Evolutionary conservation across 2,329 filamentous ascomycete species (phyloP), one percentile per base, ranked within the genome.

Genomic region (Xylaria sp.): DNA sequence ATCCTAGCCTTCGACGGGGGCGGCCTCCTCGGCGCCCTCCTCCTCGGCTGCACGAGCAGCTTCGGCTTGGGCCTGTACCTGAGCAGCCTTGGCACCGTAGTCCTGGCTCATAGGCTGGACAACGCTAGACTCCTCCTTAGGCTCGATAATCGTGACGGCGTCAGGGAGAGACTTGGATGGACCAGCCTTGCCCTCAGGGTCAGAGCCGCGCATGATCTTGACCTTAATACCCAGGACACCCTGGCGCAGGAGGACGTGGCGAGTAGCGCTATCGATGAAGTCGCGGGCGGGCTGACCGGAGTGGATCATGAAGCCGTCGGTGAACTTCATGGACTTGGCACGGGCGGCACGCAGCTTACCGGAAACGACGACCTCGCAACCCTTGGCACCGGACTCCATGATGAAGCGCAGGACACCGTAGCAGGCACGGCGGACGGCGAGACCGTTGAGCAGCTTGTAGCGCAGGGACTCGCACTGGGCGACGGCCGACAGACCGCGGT

Each of bases 251-350:
- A 99, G 93, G 76, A 99, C 95, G 92, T 99, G 95, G 76, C 95
- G 95, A 78, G 95, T 98, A 75, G 96, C 96, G 77, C 85, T 87
- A 87, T 99, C 95, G 81, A 99, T 99, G 87, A 99, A 99, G 85
- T 99, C 95, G 85, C 96, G 94, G 78, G 94, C 95, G 78, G 95
- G 95, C 83, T 99, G 95, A 85, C 95, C 95, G 77, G 95, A 99
- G 92, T 99, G 95, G 85, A 99, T 99, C 95, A 99, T 99, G 92
- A 99, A 99, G 81, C 95, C 95, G 83, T 99, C 93, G 83, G 95
- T 99, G 90, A 99, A 99, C 90, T 99, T 99, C 95, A 99, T 99
- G 85, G 88, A 92, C 92, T 99, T 99, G 83, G 95, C 95, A 87
- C 95, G 93, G 77, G 95, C 95, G 81, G 95, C 95, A 79, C 95